A percentile compares a stretch with the other conserved stretches of the same genome.
These are phyloP conservation scores for Epichloe sibirici DNA, from an alignment of 2,329 filamentous ascomycete genomes.

Conservation along the genomic window DNA sequence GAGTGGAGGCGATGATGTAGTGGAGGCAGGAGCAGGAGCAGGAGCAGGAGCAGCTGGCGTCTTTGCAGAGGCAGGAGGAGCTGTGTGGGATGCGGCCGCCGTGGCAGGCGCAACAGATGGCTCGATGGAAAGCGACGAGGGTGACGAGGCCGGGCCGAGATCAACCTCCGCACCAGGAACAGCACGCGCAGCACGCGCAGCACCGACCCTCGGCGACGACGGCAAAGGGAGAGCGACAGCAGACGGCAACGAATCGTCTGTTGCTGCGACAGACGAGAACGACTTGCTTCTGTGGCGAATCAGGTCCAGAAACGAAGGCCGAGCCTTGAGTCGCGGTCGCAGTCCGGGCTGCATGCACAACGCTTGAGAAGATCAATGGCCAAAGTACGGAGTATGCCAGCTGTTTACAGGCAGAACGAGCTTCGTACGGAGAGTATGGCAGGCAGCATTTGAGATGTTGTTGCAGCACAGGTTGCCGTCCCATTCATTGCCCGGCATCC, in stretches of 20 bases:
- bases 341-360: constrained; percentile 39
- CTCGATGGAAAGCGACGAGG: neutral
- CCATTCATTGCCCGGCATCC: too few species aligned
- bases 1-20: constrained; percentile 24
- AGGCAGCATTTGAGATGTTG: neutral
- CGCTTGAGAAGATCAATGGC: neutral
- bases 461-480: neutral
- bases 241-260: constrained; percentile 1
- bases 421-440: neutral
- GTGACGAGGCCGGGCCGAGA: neutral
- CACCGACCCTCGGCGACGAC: constrained; percentile 1
- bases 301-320: constrained; percentile 42
- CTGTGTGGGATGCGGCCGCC: neutral
- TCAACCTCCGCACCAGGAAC: neutral
- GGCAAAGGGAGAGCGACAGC: constrained; percentile 2
- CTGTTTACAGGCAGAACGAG: neutral
- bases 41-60: constrained; percentile 1
- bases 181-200: neutral
- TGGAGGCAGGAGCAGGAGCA: constrained; percentile 9
- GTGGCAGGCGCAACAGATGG: neutral
- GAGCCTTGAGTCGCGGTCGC: constrained; percentile 35
- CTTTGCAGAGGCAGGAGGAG: neutral
- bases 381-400: neutral
- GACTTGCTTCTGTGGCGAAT: constrained; percentile 24
- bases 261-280: constrained; percentile 1